Conservation (phyloP, 129 eudicot genomes). For the Rutidosis leptorrhynchoides region DNA sequence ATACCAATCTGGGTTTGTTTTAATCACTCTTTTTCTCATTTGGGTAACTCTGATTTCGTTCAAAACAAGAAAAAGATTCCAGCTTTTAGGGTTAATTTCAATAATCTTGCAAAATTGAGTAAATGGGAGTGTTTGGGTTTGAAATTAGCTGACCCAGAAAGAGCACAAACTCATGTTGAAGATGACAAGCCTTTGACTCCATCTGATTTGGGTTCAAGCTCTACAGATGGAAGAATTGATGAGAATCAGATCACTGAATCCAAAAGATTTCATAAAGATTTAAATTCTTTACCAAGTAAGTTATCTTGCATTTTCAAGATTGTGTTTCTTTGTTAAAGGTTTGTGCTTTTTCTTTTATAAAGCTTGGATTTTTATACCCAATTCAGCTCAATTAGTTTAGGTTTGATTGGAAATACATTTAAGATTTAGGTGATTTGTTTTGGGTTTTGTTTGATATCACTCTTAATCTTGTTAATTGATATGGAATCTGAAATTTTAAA, state of each 20-base stretch:
- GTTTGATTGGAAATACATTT: not conserved
- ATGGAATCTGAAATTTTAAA: conserved; percentile 9
- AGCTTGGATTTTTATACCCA: not conserved
- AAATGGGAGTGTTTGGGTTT: conserved; percentile 52
- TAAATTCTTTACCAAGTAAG: conserved; percentile 77
- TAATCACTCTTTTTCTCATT: conserved; percentile 30
- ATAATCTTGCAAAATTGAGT: conserved; percentile 15
- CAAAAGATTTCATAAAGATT: conserved; percentile 62
- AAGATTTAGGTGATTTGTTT: conserved; percentile 9
- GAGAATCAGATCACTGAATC: conserved; percentile 40
- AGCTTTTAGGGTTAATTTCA: conserved; percentile 15
- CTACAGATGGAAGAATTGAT: conserved; percentile 19
- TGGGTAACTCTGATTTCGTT: conserved; percentile 35
- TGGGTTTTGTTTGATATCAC: not conserved
- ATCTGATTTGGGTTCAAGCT: conserved; percentile 35
- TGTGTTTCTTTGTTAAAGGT: not conserved
- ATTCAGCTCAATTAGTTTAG: not conserved
- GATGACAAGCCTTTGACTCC: conserved; percentile 52
- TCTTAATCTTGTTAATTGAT: conserved; percentile 1
- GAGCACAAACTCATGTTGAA: conserved; percentile 62
- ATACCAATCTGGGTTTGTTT: conserved; percentile 45
- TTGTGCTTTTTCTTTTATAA: conserved; percentile 1
- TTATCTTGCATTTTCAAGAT: conserved; percentile 23
- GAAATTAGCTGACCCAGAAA: conserved; percentile 36
- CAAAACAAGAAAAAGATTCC: conserved; percentile 26